Base-by-base conservation (phyloP, 176 grass and related monocot species). In the Paspalum vaginatum region DNA sequence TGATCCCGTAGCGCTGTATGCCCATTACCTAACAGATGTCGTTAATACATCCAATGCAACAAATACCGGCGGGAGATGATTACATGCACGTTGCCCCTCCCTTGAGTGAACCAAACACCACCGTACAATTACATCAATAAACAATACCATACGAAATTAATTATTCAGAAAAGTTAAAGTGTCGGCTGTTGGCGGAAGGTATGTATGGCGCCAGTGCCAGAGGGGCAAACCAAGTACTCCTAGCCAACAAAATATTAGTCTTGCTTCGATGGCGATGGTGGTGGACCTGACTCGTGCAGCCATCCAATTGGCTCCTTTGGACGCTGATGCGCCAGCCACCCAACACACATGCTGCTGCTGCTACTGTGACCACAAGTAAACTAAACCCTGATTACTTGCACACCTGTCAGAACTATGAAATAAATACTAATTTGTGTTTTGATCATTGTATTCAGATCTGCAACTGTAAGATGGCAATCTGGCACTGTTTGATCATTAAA, bases 271-370 rank as follows among this genome's bases (percentile, higher is more conserved):
- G 47, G 45, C 13, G 72, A 77, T 55, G 11, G 8, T 21, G 62
- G 56, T 61, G 47, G 24, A 18, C 4, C 49, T 42, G 61, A 66
- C 11, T 60, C 5, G 5, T 69, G 73, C 15, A 25, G 15, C 52
- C 56, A 27, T 9, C 21, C 5, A 25, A 27, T 22, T 16, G 68
- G 11, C 6, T 24, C 1, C 12, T 32, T 32, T 81, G 54, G 72
- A 71, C 0, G 79, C 73, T 47, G 72, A 62, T 26, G 72, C 56
- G 40, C 46, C 46, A 82, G 78, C 85, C 72, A 82, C 77, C 61
- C 9, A n/a, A 63, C 75, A 78, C 58, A 78, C 60, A 78, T 47
- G 46, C 59, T 59, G 46, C 59, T 59, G 46, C 8, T 32, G 42
- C 74, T 76, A 4, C 39, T 32, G 2, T 32, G 32, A 32, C 32